phyloP scores from a whole-genome alignment of 306 rosid species.

The Psophocarpus tetragonolobus region DNA sequence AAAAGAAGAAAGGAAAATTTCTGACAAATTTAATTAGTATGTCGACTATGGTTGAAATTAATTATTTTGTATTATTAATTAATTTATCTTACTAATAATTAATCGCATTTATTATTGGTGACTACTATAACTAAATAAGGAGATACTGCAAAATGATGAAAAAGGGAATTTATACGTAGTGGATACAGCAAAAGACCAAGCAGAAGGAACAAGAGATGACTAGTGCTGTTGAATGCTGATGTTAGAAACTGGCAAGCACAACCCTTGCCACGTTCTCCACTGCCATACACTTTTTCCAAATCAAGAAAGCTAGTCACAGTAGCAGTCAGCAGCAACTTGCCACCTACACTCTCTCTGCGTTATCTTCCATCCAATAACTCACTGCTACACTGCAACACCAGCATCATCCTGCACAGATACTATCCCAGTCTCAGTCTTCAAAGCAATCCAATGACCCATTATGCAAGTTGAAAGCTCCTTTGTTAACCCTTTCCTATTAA shows the following conservation, averaged over 20 bases:
- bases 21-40: no score
- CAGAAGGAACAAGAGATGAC: background rate
- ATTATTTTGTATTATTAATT: no score
- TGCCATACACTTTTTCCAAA: conserved; percentile 50
- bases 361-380: conserved; percentile 33
- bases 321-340: conserved; percentile 5
- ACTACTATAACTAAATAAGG: no score
- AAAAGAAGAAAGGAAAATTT: no score
- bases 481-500: background rate
- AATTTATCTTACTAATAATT: no score
- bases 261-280: conserved; percentile 52
- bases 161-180: background rate
- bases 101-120: no score
- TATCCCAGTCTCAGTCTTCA: conserved; percentile 28
- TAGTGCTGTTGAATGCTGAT: background rate
- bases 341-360: background rate
- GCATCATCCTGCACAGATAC: background rate
- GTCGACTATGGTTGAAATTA: no score
- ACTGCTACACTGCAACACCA: background rate
- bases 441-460: background rate
- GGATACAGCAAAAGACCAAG: background rate
- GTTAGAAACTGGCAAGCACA: conserved; percentile 40
- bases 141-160: no score
- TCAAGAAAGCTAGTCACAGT: conserved; percentile 36
- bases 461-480: background rate